phyloP scores from a whole-genome alignment of 352 stramenopile genomes.

The Globisporangium lucens region DNA sequence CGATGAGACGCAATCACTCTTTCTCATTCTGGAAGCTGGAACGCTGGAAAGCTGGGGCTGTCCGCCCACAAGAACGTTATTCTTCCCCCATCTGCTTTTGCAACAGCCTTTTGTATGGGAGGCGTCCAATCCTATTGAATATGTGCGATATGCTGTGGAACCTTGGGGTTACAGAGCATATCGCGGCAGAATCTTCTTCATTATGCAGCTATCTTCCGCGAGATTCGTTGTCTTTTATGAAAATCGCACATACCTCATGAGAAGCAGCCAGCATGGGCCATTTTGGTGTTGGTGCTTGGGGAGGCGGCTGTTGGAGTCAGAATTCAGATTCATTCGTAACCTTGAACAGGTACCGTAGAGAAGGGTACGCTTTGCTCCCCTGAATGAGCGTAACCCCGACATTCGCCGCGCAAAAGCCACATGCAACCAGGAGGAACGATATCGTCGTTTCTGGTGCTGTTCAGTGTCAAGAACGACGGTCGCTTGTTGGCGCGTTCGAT shows the following conservation, averaged over 20 bases:
- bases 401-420: background rate
- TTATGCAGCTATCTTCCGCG: background rate
- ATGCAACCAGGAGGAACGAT: background rate
- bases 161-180: background rate
- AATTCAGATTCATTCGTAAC: background rate
- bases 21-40: background rate
- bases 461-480: background rate
- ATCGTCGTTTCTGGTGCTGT: background rate
- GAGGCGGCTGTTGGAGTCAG: background rate
- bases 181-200: background rate
- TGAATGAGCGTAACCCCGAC: background rate
- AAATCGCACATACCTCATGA: background rate
- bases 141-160: background rate
- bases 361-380: background rate
- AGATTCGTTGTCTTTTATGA: background rate
- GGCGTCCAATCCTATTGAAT: background rate
- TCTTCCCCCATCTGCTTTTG: background rate
- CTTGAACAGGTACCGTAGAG: background rate
- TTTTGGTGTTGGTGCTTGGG: background rate
- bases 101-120: background rate
- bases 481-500: background rate
- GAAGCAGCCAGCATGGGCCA: background rate
- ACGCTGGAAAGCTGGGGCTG: background rate
- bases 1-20: background rate
- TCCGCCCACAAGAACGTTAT: slow-evolving; percentile 9